Conservation (phyloP, 768 basidiomycete genomes). For the Lactarius hatsudake region DNA sequence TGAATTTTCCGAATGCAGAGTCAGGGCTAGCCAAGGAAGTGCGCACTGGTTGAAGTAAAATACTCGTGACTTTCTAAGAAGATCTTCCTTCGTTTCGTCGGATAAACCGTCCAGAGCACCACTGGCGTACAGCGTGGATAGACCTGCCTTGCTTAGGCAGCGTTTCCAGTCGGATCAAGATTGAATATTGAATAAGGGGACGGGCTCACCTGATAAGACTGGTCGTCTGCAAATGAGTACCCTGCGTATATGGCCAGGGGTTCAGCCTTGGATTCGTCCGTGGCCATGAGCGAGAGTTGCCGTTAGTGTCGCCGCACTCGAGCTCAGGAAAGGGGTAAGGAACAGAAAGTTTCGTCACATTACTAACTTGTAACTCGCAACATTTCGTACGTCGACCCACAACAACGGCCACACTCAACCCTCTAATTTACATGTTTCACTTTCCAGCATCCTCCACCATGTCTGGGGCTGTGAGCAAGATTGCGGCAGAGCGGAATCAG, state of each 20-base stretch:
- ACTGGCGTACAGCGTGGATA: slow-evolving; percentile 52
- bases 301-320: neutral
- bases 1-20: neutral
- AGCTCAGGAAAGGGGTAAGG: neutral
- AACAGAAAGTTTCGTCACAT: neutral
- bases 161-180: neutral
- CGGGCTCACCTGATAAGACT: slow-evolving; percentile 54
- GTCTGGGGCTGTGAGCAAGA: slow-evolving; percentile 21
- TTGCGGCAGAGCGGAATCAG: slow-evolving; percentile 25
- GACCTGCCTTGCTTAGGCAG: slow-evolving; percentile 54
- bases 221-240: slow-evolving; percentile 57
- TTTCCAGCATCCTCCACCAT: slow-evolving; percentile 5
- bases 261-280: neutral
- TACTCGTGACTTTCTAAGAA: slow-evolving; percentile 52
- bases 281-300: neutral
- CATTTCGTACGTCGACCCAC: neutral
- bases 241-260: slow-evolving; percentile 15
- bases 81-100: slow-evolving; percentile 43
- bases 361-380: neutral
- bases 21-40: neutral
- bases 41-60: slow-evolving; percentile 71
- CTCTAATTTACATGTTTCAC: neutral
- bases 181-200: neutral
- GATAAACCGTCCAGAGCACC: slow-evolving; percentile 38
- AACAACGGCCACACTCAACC: neutral